phyloP scores from a whole-genome alignment of 371 early-diverging fungal genomes.

The Lichtheimia ramosa region DNA sequence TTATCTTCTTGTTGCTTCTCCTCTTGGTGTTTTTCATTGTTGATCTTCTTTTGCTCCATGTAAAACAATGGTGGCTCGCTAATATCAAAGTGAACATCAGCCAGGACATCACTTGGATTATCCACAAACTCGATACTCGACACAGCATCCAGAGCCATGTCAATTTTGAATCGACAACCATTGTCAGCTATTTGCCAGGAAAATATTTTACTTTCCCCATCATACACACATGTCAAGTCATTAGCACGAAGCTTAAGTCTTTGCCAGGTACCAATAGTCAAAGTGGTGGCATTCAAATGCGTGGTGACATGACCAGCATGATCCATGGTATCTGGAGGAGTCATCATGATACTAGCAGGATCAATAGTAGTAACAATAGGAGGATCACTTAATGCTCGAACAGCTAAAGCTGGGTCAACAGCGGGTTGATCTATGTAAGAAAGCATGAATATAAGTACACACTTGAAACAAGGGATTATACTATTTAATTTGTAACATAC shows the following conservation, averaged over 20 bases:
- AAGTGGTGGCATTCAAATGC: conserved; percentile 55
- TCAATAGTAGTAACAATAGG: conserved; percentile 23
- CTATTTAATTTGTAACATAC: conserved; percentile 7
- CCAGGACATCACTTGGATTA: conserved; percentile 44
- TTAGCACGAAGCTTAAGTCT: conserved; percentile 60
- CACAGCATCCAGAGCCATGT: conserved; percentile 62
- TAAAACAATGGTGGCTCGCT: conserved; percentile 64
- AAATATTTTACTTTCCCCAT: conserved; percentile 55
- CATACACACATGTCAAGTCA: conserved; percentile 66
- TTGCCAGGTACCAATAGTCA: conserved; percentile 81
- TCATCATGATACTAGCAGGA: conserved; percentile 23
- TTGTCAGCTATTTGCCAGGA: conserved; percentile 73
- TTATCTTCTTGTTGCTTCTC: not conserved
- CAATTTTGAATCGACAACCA: conserved; percentile 70
- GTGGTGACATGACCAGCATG: not conserved
- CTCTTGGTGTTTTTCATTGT: not conserved
- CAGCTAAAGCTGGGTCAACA: not conserved
- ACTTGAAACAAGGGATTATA: not conserved
- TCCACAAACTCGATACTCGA: conserved; percentile 59
- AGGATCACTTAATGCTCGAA: conserved; percentile 19
- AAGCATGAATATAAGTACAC: not conserved
- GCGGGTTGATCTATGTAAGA: too few species aligned
- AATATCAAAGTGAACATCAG: conserved; percentile 65
- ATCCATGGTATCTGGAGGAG: conserved; percentile 4
- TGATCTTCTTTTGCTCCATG: conserved; percentile 45